A percentile compares a stretch with the other conserved stretches of the same genome.
Conservation (phyloP, 2,329 filamentous ascomycete genomes). For the Fusarium illudens region DNA sequence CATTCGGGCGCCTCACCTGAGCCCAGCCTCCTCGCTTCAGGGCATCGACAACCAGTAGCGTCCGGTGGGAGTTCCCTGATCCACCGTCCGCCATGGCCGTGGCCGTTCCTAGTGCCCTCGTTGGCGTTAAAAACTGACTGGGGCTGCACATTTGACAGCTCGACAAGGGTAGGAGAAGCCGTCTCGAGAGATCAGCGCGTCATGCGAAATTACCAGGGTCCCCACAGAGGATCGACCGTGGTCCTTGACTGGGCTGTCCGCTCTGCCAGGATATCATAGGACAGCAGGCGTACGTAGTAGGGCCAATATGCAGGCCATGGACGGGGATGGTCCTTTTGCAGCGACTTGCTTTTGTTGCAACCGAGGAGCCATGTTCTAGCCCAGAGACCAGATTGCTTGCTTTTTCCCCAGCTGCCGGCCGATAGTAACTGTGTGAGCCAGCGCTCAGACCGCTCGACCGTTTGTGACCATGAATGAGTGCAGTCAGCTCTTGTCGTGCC, state of each 20-base stretch:
- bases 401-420: constrained; percentile 23
- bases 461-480: not conserved
- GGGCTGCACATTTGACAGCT: constrained; percentile 35
- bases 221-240: constrained; percentile 29
- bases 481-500: not conserved
- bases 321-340: constrained; percentile 31
- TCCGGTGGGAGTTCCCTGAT: constrained; percentile 34
- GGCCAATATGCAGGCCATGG: constrained; percentile 31
- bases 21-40: constrained; percentile 21
- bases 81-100: constrained; percentile 4
- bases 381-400: constrained; percentile 28
- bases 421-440: constrained; percentile 2
- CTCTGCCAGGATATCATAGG: constrained; percentile 10
- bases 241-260: constrained; percentile 13
- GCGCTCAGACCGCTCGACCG: constrained; percentile 31
- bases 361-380: not conserved
- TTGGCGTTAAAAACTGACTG: constrained; percentile 28
- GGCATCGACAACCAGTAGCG: constrained; percentile 27
- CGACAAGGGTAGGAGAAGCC: constrained; percentile 20
- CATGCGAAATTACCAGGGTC: constrained; percentile 30
- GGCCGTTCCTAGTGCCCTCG: not conserved
- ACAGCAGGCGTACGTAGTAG: constrained; percentile 6
- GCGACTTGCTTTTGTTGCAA: constrained; percentile 34
- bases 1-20: constrained; percentile 39
- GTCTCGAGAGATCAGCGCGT: constrained; percentile 28